A percentile compares a stretch with the other conserved stretches of the same genome.
phyloP scores from a whole-genome alignment of 176 grass and related monocot genomes.

The Thinopyrum elongatum region DNA sequence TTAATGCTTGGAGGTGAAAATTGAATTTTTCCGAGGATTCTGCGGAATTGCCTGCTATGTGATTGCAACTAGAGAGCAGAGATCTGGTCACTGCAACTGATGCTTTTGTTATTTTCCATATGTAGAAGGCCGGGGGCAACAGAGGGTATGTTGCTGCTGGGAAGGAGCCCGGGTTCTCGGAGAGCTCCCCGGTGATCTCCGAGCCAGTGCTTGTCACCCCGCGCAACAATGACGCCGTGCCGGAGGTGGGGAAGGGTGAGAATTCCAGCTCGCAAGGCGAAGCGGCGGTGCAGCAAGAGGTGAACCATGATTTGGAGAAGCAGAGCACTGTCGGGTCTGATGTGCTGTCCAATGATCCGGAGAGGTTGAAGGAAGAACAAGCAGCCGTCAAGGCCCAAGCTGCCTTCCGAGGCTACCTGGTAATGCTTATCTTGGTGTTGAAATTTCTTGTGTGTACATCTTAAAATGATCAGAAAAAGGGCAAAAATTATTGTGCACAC shows the following conservation, averaged over 20 bases:
- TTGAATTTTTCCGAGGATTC: neutral
- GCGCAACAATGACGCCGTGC: conserved; percentile 31
- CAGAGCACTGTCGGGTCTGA: conserved; percentile 20
- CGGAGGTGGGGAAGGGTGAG: conserved; percentile 36
- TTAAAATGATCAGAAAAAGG: neutral
- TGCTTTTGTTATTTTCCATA: neutral
- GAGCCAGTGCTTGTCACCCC: conserved; percentile 71
- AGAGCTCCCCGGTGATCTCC: conserved; percentile 78
- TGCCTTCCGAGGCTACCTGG: conserved; percentile 83
- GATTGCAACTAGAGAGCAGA: neutral
- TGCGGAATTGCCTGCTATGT: neutral
- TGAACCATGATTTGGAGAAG: conserved; percentile 46
- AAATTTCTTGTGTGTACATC: neutral
- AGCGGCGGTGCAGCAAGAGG: neutral
- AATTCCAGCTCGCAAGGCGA: conserved; percentile 50
- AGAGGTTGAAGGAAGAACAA: conserved; percentile 58
- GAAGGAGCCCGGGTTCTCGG: conserved; percentile 24
- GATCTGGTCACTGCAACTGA: conserved; percentile 14
- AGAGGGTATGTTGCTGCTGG: conserved; percentile 42
- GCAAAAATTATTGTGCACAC: neutral
- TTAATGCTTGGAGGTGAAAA: neutral
- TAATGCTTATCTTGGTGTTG: conserved; percentile 25
- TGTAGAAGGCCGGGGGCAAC: conserved; percentile 51
- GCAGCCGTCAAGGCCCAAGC: conserved; percentile 83
- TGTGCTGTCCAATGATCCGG: conserved; percentile 12